Percentiles rank a stretch among this genome's conserved stretches.
Evolutionary conservation across 139 green algal genomes (phyloP).

Genomic region (Gonium pectorale): DNA sequence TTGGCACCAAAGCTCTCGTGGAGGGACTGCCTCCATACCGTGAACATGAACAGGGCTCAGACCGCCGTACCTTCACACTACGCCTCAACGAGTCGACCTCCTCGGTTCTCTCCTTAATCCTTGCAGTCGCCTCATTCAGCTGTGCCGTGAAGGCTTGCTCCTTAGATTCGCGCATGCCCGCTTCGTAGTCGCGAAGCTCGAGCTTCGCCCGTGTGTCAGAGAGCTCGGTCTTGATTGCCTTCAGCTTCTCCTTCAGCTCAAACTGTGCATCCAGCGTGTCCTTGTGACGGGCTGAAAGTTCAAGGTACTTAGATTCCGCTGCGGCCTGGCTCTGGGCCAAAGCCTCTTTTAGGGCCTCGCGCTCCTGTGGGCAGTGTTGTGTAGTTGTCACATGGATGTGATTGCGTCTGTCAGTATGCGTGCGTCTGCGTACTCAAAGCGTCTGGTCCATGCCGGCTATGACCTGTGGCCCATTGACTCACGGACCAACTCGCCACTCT

Average conservation of each 20-base stretch:
- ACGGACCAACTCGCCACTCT: too few relatives aligned
- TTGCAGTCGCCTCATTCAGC: constrained; percentile 32
- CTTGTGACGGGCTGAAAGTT: background rate
- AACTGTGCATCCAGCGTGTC: background rate
- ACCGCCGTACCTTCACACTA: constrained; percentile 35
- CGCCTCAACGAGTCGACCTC: constrained; percentile 35
- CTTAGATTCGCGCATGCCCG: constrained; percentile 17
- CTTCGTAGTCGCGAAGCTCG: constrained; percentile 14
- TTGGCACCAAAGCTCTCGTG: too few relatives aligned
- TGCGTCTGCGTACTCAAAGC: too few relatives aligned
- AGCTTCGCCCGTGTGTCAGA: background rate
- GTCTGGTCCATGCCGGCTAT: too few relatives aligned
- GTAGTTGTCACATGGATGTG: too few relatives aligned
- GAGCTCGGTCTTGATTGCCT: constrained; percentile 33
- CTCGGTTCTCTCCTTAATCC: constrained; percentile 48
- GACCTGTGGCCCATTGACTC: too few relatives aligned
- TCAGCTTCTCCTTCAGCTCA: constrained; percentile 15
- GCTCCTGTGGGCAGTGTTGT: too few relatives aligned
- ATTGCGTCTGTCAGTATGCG: too few relatives aligned
- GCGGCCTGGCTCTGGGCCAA: background rate
- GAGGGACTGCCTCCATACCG: too few relatives aligned
- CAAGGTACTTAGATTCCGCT: background rate
- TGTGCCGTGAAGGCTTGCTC: constrained; percentile 15
- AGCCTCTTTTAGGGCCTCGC: background rate
- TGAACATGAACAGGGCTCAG: too few relatives aligned